Evolutionary conservation across 1,284 basidiomycete genomes (phyloP), one percentile per base, ranked within the genome.

Genomic region (Mycosarcoma mackinlayi): DNA sequence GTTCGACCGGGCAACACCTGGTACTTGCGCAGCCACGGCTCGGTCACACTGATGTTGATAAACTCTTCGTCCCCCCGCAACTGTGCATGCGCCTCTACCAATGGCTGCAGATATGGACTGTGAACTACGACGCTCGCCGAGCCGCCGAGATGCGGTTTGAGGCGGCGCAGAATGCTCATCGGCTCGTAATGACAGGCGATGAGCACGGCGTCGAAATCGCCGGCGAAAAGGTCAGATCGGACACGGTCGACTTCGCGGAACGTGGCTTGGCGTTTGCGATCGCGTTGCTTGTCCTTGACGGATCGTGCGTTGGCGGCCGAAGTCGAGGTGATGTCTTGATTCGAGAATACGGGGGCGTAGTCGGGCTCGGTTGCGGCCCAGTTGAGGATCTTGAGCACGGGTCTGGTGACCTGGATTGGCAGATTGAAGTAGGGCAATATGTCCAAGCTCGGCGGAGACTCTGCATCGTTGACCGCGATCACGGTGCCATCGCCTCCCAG

Each of bases 1-100:
- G 93, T 96, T 30, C 96, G 87, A 14, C 95, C 95, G 23, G 95
- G 95, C 18, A 99, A 86, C 10, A 94, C 91, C 83, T 98, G 95
- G 85, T 98, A 98, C 69, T 88, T 88, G 47, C 96, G 88, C 46
- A 93, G 84, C 91, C 92, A 98, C 10, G 89, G 87, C 84, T 98
- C 95, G 2, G 91, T 91, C 14, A 98, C 85, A 19, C 88, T 89
- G 9, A 93, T 89, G 27, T 89, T 89, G 19, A 98, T 85, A 67
- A 89, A 95, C 66, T 87, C 85, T 8, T 89, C 88, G 38, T 87
- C 82, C 25, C 86, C 84, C 40, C 92, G 88, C 75, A 95, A 84
- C 74, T 88, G 89, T 33, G 87, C 86, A 75, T 96, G 90, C 2
- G 92, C 85, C 55, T 94, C 90, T 14, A 90, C 86, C 7, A 98